These are phyloP conservation scores for Trichoderma aggressivum DNA, from an alignment of 2,329 filamentous ascomycete genomes.

Conservation along the genomic window DNA sequence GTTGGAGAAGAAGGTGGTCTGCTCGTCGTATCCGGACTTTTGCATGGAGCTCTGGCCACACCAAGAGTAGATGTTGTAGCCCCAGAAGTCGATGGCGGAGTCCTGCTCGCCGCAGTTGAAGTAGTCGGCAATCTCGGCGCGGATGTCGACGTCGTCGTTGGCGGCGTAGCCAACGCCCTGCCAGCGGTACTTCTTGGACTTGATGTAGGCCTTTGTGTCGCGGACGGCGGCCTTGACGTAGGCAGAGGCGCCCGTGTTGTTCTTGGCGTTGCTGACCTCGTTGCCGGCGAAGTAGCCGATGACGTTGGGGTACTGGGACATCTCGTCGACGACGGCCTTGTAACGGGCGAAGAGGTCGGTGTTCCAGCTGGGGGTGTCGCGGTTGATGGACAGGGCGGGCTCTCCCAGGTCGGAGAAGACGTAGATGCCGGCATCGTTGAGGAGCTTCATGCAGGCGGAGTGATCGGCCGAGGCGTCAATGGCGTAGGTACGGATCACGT, in stretches of 20 bases:
- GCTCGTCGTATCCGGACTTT: constrained; percentile 74
- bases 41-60: constrained; percentile 79
- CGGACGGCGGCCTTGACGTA: constrained; percentile 98
- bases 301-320: constrained; percentile 82
- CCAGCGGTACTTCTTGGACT: constrained; percentile 68
- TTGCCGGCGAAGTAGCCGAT: constrained; percentile 99
- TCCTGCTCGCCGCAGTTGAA: constrained; percentile 77
- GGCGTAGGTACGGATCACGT: constrained; percentile 93
- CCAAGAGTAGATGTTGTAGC: constrained; percentile 99
- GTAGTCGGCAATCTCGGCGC: constrained; percentile 79
- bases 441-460: constrained; percentile 75
- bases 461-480: constrained; percentile 79
- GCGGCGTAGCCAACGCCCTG: constrained; percentile 94
- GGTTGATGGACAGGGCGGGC: constrained; percentile 80
- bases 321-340: constrained; percentile 74
- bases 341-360: constrained; percentile 76
- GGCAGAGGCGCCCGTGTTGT: constrained; percentile 86
- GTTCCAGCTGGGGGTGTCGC: constrained; percentile 75
- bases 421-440: constrained; percentile 87
- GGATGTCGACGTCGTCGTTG: constrained; percentile 84
- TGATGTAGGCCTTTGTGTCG: constrained; percentile 94
- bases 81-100: constrained; percentile 89
- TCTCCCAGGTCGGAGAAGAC: constrained; percentile 87
- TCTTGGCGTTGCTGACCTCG: constrained; percentile 85
- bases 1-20: constrained; percentile 80